Evolutionary conservation across 768 basidiomycete species (phyloP), one percentile per base, ranked within the genome.

Genomic region (Polyporus arcularius): DNA sequence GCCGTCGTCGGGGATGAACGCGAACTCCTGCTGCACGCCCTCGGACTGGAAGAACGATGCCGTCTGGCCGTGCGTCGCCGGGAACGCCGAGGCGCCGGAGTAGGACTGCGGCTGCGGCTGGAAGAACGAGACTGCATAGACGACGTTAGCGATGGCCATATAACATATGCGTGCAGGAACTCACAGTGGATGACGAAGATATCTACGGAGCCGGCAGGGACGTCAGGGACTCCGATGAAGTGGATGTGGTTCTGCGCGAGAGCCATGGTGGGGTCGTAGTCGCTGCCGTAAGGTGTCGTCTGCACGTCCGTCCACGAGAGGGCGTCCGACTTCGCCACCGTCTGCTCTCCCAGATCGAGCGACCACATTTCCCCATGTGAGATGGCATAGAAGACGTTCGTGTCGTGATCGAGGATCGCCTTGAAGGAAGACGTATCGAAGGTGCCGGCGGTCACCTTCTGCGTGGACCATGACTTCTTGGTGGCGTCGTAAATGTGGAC

Each of bases 401-500:
- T 98, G 73, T 98, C 95, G 65, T 96, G 95, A 75, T 98, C 95
- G 38, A 98, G 82, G 62, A 96, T 86, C 30, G 90, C 83, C 30
- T 78, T 80, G 67, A 87, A 88, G 18, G 84, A 82, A 2, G 79
- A 72, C 4, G 85, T 81, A 71, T 94, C 86, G 65, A 89, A 87
- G 55, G 73, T 73, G 39, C 80, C 81, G 0, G 80, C 66, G 5
- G 76, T 81, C 15, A 82, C 81, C 2, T 78, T 65, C 70, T 98
- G 95, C 2, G 82, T 89, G 3, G 89, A 83, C 95, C 95, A 96
- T 0, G 88, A 80, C 62, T 85, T 84, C 26, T 79, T 81, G 7
- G 77, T 70, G 6, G 88, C 91, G 68, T 94, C 83, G 76, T 88
- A 97, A 61, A 97, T 90, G 77, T 94, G 87, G 53, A 97, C 74